Evolutionary conservation across 2,329 filamentous ascomycete genomes (phyloP), one percentile per base, ranked within the genome.

Genomic region (Neonectria neomacrospora): DNA sequence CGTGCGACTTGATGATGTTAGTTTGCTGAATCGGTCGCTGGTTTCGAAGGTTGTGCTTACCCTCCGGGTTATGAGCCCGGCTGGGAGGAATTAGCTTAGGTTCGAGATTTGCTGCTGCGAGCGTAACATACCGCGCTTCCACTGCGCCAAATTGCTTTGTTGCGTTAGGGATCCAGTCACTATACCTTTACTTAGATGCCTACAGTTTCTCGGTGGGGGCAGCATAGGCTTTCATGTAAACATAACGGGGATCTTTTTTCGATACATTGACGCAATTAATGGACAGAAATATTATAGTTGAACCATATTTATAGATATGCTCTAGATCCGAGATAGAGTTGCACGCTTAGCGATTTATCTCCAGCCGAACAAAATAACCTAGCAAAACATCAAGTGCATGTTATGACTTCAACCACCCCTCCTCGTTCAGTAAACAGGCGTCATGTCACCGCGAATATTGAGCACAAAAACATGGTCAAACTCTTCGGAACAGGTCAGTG

Each of bases 21-120:
- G 6, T n/a, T 34, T 39, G 6, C 14, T 37, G 34, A n/a, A 16
- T 39, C 8, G n/a, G 34, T 39, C 5, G 2, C 2, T 3, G 5
- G 3, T 39, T 3, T 39, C 34, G 34, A 39, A 39, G 14, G 14
- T 7, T 1, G 16, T n/a, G 16, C 34, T n/a, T n/a, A n/a, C n/a
- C n/a, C 68, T 71, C 68, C 68, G 68, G 67, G 68, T 69, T 71
- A 69, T 69, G 67, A 71, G 67, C 67, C 68, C 68, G 67, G 68
- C 68, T 70, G 66, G 62, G 68, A 61, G 61, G 65, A 70, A 62
- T 62, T 70, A 67, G 66, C 67, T 66, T 68, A 3, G 1, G 30
- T 54, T 22, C 16, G 16, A 41, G 16, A n/a, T 18, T 26, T 26
- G 23, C n/a, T n/a, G 14, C 7, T n/a, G 3, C 9, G 16, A 5